Conservation (phyloP, 2,329 filamentous ascomycete species). For the Talaromyces pinophilus region DNA sequence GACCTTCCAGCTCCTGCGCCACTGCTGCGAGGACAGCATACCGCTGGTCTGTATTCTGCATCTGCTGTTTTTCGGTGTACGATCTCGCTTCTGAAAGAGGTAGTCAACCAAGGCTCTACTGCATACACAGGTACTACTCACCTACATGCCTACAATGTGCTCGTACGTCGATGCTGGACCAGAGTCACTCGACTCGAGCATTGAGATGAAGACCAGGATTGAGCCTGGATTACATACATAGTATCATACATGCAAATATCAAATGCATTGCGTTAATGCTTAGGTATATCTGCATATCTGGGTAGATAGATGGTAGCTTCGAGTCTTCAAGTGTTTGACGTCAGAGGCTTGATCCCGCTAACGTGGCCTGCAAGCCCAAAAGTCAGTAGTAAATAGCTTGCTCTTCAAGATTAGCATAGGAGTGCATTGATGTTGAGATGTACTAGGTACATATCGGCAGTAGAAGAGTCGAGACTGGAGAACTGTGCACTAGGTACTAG, state of each 20-base stretch:
- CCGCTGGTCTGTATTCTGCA: neutral
- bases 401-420: neutral
- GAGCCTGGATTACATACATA: neutral
- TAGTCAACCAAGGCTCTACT: neutral
- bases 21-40: neutral
- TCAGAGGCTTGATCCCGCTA: conserved; percentile 14
- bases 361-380: neutral
- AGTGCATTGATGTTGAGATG: neutral
- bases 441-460: neutral
- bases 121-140: neutral
- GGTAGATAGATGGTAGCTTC: neutral
- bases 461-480: neutral
- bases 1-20: neutral
- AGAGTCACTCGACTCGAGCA: neutral
- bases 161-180: neutral
- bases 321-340: neutral
- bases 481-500: neutral
- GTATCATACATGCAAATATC: neutral
- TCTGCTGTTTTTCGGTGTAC: neutral
- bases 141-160: neutral
- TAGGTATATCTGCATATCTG: neutral
- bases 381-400: neutral
- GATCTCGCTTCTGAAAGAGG: neutral
- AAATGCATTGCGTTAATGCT: neutral
- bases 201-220: neutral